Percentiles rank a stretch among this genome's conserved stretches.
Evolutionary conservation across 371 early-diverging fungal species (phyloP).

Genomic region (Mortierella sp.): DNA sequence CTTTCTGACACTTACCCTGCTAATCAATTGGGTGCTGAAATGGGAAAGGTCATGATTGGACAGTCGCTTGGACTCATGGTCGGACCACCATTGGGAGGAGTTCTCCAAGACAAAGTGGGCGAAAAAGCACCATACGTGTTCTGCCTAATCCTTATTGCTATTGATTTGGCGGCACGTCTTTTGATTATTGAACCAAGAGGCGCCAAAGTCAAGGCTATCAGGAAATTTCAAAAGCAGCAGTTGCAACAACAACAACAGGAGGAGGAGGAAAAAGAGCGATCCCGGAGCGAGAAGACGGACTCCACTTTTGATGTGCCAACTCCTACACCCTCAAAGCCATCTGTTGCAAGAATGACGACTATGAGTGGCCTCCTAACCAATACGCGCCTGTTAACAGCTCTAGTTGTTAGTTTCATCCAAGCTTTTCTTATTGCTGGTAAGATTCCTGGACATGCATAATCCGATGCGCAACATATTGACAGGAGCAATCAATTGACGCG

Average conservation of each 20-base stretch:
- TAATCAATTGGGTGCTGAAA: slow-evolving; percentile 65
- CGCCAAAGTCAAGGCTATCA: slow-evolving; percentile 42
- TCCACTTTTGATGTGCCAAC: neutral
- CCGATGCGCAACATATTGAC: neutral
- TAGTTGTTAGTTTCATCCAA: slow-evolving; percentile 38
- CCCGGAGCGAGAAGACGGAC: neutral
- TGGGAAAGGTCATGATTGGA: slow-evolving; percentile 66
- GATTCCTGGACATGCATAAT: too few species aligned
- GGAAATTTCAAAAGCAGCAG: slow-evolving; percentile 29
- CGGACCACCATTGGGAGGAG: slow-evolving; percentile 45
- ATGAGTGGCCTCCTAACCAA: slow-evolving; percentile 20
- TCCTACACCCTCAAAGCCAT: neutral
- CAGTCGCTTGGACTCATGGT: slow-evolving; percentile 47
- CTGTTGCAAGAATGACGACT: slow-evolving; percentile 20
- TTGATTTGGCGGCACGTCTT: slow-evolving; percentile 69
- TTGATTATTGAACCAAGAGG: slow-evolving; percentile 66
- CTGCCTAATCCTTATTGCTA: slow-evolving; percentile 69
- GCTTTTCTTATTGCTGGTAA: slow-evolving; percentile 47
- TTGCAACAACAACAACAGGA: slow-evolving; percentile 8
- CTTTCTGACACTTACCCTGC: slow-evolving; percentile 74
- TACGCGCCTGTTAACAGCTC: slow-evolving; percentile 29
- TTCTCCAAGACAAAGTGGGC: slow-evolving; percentile 71
- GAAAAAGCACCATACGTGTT: slow-evolving; percentile 81
- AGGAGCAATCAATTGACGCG: neutral
- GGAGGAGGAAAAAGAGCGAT: neutral